Percentiles rank a stretch among this genome's conserved stretches.
Evolutionary conservation across 2,329 filamentous ascomycete genomes (phyloP).

Genomic region (Fusarium proliferatum): DNA sequence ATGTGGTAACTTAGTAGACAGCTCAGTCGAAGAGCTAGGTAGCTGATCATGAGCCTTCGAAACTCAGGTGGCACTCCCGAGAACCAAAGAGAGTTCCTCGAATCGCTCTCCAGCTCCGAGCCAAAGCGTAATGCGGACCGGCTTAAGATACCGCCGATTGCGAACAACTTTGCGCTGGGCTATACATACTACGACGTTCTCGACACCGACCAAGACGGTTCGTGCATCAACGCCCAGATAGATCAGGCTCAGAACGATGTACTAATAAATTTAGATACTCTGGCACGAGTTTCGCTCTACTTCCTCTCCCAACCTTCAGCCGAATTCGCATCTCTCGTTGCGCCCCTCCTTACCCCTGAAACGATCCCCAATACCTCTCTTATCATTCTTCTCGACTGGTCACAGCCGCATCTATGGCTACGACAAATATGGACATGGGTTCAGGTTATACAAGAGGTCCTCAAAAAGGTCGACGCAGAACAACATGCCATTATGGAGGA

Average conservation of each 20-base stretch:
- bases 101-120: conserved; percentile 67
- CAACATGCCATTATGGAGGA: conserved; percentile 89
- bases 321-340: conserved; percentile 83
- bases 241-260: neutral
- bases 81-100: conserved; percentile 86
- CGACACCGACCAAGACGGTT: conserved; percentile 93
- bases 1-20: conserved; percentile 44
- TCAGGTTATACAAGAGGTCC: conserved; percentile 80
- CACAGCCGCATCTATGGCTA: conserved; percentile 92
- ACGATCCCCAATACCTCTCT: conserved; percentile 88
- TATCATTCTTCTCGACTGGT: conserved; percentile 95
- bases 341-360: conserved; percentile 84
- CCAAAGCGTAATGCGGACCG: conserved; percentile 64
- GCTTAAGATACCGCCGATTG: conserved; percentile 78
- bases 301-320: conserved; percentile 86
- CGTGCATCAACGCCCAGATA: conserved; percentile 25
- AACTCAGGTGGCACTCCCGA: conserved; percentile 79
- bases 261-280: conserved; percentile 73
- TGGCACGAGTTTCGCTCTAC: conserved; percentile 90
- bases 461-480: conserved; percentile 77
- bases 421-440: conserved; percentile 91
- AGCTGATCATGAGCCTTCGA: conserved; percentile 45
- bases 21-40: conserved; percentile 7
- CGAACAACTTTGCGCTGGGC: conserved; percentile 90
- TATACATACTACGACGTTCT: conserved; percentile 97